Conservation (phyloP, 1,139 yeast genomes). For the Geotrichum reessii region DNA sequence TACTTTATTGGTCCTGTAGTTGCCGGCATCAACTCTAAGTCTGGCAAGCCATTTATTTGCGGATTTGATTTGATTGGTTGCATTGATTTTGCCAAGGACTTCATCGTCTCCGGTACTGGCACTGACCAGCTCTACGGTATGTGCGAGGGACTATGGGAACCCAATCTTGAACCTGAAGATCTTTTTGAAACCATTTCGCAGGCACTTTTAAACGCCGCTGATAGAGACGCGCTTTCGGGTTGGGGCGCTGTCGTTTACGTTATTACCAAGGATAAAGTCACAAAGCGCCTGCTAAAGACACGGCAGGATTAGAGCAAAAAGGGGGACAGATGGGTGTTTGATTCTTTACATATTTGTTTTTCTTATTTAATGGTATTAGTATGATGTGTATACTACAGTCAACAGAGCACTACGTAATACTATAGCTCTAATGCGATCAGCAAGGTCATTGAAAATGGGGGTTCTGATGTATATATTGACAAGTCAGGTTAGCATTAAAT, state of each 20-base stretch:
- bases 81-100: constrained; percentile 90
- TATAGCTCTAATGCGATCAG: background rate
- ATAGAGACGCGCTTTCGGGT: constrained; percentile 95
- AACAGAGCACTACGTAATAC: background rate
- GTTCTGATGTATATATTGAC: too few species aligned
- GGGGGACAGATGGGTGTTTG: background rate
- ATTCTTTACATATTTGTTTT: background rate
- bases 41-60: constrained; percentile 82
- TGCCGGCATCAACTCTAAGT: constrained; percentile 83
- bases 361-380: background rate
- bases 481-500: too few species aligned
- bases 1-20: constrained; percentile 96
- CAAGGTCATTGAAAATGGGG: too few species aligned
- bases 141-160: constrained; percentile 97
- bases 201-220: constrained; percentile 88
- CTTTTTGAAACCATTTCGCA: constrained; percentile 94
- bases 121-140: constrained; percentile 93
- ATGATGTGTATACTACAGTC: background rate
- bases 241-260: constrained; percentile 98
- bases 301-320: constrained; percentile 65
- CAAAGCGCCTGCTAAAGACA: constrained; percentile 80
- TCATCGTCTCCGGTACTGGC: constrained; percentile 96
- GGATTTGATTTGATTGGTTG: constrained; percentile 97
- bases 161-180: constrained; percentile 88
- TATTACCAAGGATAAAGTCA: constrained; percentile 86